phyloP scores from a whole-genome alignment of 257 asterid genomes.

The Cynanchum wilfordii region DNA sequence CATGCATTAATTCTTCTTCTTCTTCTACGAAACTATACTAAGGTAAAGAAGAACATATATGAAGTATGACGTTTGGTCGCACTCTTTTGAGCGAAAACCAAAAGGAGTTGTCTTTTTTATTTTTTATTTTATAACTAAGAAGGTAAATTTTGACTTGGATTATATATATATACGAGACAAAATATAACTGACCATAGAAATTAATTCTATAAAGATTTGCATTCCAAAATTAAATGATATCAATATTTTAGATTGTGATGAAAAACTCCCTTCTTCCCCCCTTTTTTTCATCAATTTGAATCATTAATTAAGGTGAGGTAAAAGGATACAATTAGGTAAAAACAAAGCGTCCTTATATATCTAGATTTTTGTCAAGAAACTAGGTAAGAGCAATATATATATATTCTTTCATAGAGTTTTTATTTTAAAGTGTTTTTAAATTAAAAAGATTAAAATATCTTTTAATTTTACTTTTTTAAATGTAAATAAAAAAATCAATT shows the following conservation, averaged over 20 bases:
- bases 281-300: neutral
- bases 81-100: neutral
- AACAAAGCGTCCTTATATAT: neutral
- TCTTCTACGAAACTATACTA: neutral
- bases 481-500: too few species aligned
- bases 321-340: neutral
- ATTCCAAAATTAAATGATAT: too few species aligned
- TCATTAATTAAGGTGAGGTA: neutral
- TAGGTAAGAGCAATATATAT: neutral
- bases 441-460: too few species aligned
- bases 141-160: neutral
- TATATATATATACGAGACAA: neutral
- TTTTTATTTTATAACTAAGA: too few species aligned
- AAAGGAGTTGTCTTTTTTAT: neutral
- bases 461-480: too few species aligned
- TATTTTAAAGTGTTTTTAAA: too few species aligned
- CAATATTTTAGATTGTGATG: neutral
- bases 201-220: neutral
- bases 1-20: neutral
- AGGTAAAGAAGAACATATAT: neutral
- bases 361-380: neutral
- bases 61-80: neutral
- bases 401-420: too few species aligned
- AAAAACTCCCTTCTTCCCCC: too few species aligned
- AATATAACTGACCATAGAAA: neutral